These are phyloP conservation scores for Leishmania major DNA, from an alignment of 208 protist species.

Conservation along the genomic window DNA sequence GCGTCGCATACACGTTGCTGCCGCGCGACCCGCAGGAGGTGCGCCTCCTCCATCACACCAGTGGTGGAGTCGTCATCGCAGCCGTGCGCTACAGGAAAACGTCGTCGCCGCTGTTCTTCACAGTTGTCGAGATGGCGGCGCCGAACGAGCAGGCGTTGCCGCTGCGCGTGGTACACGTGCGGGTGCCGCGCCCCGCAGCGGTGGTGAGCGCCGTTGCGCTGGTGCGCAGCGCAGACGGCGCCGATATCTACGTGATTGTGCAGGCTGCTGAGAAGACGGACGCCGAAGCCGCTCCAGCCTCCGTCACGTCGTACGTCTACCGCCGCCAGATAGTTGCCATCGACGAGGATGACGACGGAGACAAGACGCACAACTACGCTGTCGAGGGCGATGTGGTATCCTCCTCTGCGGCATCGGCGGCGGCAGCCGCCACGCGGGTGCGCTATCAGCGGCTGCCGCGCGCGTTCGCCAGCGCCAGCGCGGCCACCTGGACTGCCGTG, in stretches of 20 bases:
- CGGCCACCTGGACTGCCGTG: constrained; percentile 33
- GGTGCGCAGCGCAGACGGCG: constrained; percentile 40
- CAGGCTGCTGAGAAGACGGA: constrained; percentile 27
- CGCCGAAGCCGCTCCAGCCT: neutral
- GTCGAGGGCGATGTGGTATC: constrained; percentile 14
- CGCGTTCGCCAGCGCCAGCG: constrained; percentile 32
- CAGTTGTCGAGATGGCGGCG: constrained; percentile 35
- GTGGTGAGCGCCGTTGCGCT: constrained; percentile 29
- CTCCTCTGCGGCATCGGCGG: constrained; percentile 1
- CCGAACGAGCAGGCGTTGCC: constrained; percentile 32
- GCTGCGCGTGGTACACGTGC: constrained; percentile 38
- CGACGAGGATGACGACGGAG: constrained; percentile 12
- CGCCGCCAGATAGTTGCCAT: constrained; percentile 33
- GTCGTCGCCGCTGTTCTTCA: constrained; percentile 34
- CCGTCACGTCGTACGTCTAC: constrained; percentile 38
- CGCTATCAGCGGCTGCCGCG: constrained; percentile 56
- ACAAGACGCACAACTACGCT: constrained; percentile 3
- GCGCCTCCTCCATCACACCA: constrained; percentile 37
- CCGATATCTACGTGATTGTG: constrained; percentile 53
- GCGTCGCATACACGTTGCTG: constrained; percentile 31
- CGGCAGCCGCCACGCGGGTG: constrained; percentile 12
- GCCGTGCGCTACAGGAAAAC: constrained; percentile 18
- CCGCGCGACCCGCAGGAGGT: constrained; percentile 28
- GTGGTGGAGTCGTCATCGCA: constrained; percentile 34
- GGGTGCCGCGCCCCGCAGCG: constrained; percentile 25